Evolutionary conservation across 2,329 filamentous ascomycete species (phyloP).

Genomic region (Penicillium sp.): DNA sequence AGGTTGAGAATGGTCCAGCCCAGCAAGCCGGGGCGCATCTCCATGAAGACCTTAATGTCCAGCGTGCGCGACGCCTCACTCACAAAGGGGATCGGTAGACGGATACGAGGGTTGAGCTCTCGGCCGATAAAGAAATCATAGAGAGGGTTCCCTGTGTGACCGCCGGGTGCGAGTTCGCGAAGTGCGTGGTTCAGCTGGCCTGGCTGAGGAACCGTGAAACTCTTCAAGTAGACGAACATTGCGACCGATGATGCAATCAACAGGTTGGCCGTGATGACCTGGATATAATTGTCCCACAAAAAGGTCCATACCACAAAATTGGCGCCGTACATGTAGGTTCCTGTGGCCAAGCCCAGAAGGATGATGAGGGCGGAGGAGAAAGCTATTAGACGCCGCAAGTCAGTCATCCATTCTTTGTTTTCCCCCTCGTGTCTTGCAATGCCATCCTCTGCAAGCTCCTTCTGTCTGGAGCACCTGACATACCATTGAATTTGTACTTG

Average conservation of each 20-base stretch:
- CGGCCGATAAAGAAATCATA: conserved; percentile 98
- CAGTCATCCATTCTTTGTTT: neutral
- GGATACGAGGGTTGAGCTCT: conserved; percentile 83
- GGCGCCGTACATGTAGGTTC: conserved; percentile 69
- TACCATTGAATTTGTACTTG: conserved; percentile 77
- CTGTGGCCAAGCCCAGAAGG: conserved; percentile 63
- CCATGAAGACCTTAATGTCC: conserved; percentile 85
- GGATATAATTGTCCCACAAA: conserved; percentile 83
- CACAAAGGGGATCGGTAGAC: conserved; percentile 61
- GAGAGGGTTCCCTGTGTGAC: conserved; percentile 73
- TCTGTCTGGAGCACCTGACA: conserved; percentile 10
- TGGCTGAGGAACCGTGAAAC: conserved; percentile 65
- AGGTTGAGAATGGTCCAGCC: conserved; percentile 84
- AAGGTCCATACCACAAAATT: conserved; percentile 87
- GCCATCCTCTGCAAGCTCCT: neutral
- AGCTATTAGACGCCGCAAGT: conserved; percentile 44
- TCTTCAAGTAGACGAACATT: conserved; percentile 72
- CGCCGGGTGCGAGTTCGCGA: conserved; percentile 75
- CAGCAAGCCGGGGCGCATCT: conserved; percentile 85
- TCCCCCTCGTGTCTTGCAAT: neutral
- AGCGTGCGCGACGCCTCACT: conserved; percentile 58
- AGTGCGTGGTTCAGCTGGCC: conserved; percentile 60
- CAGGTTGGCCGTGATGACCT: conserved; percentile 77
- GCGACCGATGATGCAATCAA: conserved; percentile 68
- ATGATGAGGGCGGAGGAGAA: conserved; percentile 70